phyloP scores from a whole-genome alignment of 768 basidiomycete genomes.

The Tubosaeta sp. region DNA sequence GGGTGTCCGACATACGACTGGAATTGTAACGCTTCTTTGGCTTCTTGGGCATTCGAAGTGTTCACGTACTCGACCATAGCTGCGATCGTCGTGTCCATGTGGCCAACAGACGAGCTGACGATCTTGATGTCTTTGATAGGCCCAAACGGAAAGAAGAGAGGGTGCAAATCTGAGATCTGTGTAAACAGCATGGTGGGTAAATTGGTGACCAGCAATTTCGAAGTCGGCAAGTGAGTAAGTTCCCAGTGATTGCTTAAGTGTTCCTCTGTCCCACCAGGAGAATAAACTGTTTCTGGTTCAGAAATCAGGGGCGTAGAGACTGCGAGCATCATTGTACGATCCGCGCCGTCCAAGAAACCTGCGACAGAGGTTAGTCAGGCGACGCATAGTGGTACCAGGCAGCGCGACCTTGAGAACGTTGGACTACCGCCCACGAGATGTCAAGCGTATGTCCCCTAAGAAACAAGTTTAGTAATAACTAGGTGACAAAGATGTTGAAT shows the following conservation, averaged over 20 bases:
- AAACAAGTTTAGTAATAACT: conserved; percentile 2
- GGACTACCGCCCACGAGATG: conserved; percentile 85
- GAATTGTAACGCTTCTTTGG: conserved; percentile 54
- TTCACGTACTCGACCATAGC: conserved; percentile 64
- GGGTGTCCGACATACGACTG: conserved; percentile 55
- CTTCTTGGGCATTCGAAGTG: conserved; percentile 55
- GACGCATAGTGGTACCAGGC: not conserved
- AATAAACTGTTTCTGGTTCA: conserved; percentile 23
- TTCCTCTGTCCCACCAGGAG: conserved; percentile 27
- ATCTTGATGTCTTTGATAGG: conserved; percentile 58
- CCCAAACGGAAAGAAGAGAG: conserved; percentile 73
- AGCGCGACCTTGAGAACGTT: conserved; percentile 69
- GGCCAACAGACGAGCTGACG: conserved; percentile 32
- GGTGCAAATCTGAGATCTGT: conserved; percentile 60
- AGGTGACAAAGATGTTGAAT: not conserved
- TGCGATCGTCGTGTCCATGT: conserved; percentile 40
- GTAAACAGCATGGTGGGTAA: conserved; percentile 66
- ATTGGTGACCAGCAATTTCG: conserved; percentile 57
- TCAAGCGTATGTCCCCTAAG: conserved; percentile 70
- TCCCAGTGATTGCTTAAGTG: conserved; percentile 31
- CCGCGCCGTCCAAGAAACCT: conserved; percentile 82
- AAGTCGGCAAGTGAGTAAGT: conserved; percentile 39
- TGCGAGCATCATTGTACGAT: conserved; percentile 63
- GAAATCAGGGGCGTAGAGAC: conserved; percentile 36
- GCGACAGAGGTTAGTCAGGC: conserved; percentile 2